Conservation (phyloP, 2,329 filamentous ascomycete genomes). For the Colletotrichum sp. region DNA sequence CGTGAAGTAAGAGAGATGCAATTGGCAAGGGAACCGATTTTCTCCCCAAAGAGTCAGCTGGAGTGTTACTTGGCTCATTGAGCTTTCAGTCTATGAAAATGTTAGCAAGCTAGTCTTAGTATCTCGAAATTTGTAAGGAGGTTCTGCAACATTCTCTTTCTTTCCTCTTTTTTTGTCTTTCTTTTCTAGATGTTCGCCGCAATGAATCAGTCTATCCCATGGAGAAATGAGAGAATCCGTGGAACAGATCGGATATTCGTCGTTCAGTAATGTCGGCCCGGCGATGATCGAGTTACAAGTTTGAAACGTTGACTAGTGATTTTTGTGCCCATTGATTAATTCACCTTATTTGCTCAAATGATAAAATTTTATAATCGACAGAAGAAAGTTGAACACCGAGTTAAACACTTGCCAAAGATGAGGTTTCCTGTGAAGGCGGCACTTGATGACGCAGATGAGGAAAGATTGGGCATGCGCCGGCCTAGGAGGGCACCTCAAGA, state of each 20-base stretch:
- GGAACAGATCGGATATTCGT: background rate
- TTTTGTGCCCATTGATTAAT: background rate
- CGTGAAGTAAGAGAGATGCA: background rate
- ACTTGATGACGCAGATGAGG: background rate
- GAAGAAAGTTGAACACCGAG: rapidly evolving
- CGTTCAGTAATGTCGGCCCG: background rate
- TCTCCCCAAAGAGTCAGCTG: background rate
- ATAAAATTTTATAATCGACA: rapidly evolving
- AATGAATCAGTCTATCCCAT: rapidly evolving
- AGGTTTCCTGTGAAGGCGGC: background rate
- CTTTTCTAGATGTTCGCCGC: background rate
- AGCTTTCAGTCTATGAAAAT: background rate
- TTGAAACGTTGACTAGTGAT: background rate
- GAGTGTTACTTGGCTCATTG: background rate
- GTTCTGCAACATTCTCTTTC: background rate
- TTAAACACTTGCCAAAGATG: background rate
- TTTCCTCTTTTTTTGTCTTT: background rate
- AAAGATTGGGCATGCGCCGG: background rate
- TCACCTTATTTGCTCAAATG: rapidly evolving
- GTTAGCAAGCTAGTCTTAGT: background rate
- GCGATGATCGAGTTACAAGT: background rate
- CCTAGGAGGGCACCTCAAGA: background rate
- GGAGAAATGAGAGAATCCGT: background rate
- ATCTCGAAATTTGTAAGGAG: background rate
- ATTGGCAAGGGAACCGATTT: background rate